These are phyloP conservation scores for Aspergillus thermomutatus DNA, from an alignment of 2,329 filamentous ascomycete species.

Conservation along the genomic window DNA sequence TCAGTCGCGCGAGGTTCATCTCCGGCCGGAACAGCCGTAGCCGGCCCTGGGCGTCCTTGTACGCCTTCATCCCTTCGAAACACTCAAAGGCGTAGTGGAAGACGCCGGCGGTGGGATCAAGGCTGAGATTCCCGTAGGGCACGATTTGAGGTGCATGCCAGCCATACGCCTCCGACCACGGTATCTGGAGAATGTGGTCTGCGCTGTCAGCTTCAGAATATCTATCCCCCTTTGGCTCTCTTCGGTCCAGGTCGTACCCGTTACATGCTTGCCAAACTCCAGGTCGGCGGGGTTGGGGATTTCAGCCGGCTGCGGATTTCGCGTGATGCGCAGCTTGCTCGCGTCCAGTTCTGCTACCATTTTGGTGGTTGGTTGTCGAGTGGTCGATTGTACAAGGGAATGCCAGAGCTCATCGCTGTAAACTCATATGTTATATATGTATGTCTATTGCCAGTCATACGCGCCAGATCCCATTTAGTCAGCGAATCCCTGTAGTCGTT, in stretches of 20 bases:
- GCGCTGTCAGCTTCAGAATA: constrained; percentile 45
- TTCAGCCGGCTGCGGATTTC: background rate
- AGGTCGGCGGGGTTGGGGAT: background rate
- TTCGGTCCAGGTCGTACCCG: background rate
- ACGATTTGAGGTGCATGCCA: constrained; percentile 69
- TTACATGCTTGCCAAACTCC: background rate
- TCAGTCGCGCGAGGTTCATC: constrained; percentile 62
- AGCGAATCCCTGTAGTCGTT: no score
- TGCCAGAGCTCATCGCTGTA: no score
- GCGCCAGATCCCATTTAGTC: no score
- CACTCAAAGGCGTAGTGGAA: constrained; percentile 84
- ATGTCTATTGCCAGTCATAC: no score
- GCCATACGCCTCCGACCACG: constrained; percentile 60
- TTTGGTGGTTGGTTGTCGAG: background rate
- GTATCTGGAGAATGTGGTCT: constrained; percentile 77
- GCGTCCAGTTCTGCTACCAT: background rate
- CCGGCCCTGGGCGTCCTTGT: constrained; percentile 62
- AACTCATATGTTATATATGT: no score
- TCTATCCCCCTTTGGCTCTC: no score
- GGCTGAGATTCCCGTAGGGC: constrained; percentile 68
- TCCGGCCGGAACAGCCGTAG: constrained; percentile 69
- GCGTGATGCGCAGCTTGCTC: background rate
- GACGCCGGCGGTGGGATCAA: constrained; percentile 72
- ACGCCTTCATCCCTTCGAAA: constrained; percentile 75
- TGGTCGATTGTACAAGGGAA: no score